Percentiles rank a stretch among this genome's conserved stretches.
Evolutionary conservation across 805 yeast species (phyloP).

Genomic region (Starmera dryadoides): DNA sequence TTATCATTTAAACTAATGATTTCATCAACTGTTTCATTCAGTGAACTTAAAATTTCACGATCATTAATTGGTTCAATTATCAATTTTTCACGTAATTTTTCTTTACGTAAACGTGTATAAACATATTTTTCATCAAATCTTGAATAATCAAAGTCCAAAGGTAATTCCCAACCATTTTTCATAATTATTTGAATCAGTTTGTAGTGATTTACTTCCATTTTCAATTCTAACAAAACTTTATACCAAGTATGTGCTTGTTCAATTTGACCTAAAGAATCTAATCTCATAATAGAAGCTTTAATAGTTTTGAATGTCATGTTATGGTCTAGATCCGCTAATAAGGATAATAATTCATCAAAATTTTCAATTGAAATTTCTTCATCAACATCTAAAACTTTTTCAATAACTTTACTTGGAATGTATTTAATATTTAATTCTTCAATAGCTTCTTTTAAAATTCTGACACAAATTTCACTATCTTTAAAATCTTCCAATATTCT

Average conservation of each 20-base stretch:
- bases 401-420: neutral
- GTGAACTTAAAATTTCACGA: too few species aligned
- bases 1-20: too few species aligned
- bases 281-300: constrained; percentile 4
- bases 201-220: constrained; percentile 3
- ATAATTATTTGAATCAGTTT: constrained; percentile 5
- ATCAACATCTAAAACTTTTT: neutral
- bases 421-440: neutral
- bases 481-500: neutral
- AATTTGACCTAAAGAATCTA: constrained; percentile 1
- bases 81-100: neutral
- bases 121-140: neutral
- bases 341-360: constrained; percentile 1
- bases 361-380: neutral
- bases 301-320: constrained; percentile 4
- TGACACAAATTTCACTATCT: neutral
- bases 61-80: neutral
- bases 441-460: neutral
- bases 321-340: constrained; percentile 2
- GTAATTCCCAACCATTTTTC: constrained; percentile 9
- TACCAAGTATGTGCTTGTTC: constrained; percentile 8
- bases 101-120: too few species aligned
- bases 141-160: constrained; percentile 4
- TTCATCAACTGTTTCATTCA: too few species aligned
- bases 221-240: constrained; percentile 1